Evolutionary conservation across 805 yeast genomes (phyloP), one percentile per base, ranked within the genome.

Genomic region (Ogataea trehalophila): DNA sequence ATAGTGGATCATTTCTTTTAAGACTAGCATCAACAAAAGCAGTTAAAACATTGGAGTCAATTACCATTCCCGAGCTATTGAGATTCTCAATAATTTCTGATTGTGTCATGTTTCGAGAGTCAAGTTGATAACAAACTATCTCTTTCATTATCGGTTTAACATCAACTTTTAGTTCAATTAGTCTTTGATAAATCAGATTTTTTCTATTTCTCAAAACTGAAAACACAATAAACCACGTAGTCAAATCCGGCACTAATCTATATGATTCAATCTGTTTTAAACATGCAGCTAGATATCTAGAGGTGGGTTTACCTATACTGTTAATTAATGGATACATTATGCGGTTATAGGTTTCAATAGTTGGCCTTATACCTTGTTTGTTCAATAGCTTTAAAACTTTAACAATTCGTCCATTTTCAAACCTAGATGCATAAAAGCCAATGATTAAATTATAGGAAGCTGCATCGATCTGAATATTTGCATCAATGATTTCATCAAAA

Each of bases 201-300:
- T 50, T 54, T 9, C 48, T 48, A 2, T 17, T 15, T 4, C 43
- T 39, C 2, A 52, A 42, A 37, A 47, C 42, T 5, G 42, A 38
- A 26, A 55, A 50, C 15, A 58, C 41, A 11, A 58, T 56, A 45
- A 51, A 59, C 52, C 62, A 58, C 9, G 63, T 55, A 9, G 56
- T 55, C 15, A 51, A 33, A 35, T 57, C 48, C 1, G 61, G 63
- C 4, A n/a, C 34, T n/a, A 54, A 26, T 4, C 40, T 20, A 26
- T 43, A 47, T 16, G 33, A 33, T 13, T 45, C 40, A 54, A 58
- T 58, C 37, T 52, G 55, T 13, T 48, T 43, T 29, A 58, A 44
- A 39, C 53, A 56, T 13, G 41, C 43, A 44, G 36, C 18, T 42
- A 37, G n/a, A 49, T 45, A 39, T 39, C 41, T 39, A 23, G 35